Conservation (phyloP, 768 basidiomycete species). For the Podaxis pistillaris region DNA sequence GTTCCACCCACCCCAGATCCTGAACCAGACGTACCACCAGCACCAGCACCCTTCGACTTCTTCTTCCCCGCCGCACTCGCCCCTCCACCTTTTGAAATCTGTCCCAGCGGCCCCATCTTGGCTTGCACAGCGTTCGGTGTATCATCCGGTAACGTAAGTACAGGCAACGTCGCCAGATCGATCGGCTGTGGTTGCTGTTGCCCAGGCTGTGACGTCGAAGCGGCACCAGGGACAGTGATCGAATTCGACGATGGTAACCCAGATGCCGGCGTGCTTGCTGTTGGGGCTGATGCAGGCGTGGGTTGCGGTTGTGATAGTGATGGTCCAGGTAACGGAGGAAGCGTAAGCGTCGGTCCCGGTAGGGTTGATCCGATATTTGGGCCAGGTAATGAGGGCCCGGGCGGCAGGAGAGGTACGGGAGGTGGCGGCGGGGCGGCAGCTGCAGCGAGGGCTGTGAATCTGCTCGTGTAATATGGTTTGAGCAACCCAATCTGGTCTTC, state of each 20-base stretch:
- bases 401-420: conserved; percentile 15
- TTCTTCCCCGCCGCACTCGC: conserved; percentile 46
- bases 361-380: not conserved
- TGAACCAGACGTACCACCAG: conserved; percentile 22
- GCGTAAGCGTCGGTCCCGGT: conserved; percentile 6
- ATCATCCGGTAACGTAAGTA: conserved; percentile 63
- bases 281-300: conserved; percentile 12
- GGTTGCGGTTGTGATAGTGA: conserved; percentile 16
- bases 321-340: conserved; percentile 22
- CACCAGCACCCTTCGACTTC: conserved; percentile 41
- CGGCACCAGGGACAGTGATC: conserved; percentile 13
- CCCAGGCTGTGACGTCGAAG: conserved; percentile 17
- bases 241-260: conserved; percentile 9
- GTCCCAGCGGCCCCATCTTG: conserved; percentile 80
- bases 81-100: conserved; percentile 55
- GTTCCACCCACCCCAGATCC: conserved; percentile 16
- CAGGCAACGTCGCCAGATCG: conserved; percentile 14
- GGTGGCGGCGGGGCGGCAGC: conserved; percentile 20
- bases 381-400: conserved; percentile 18
- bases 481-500: conserved; percentile 86
- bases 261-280: not conserved
- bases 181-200: conserved; percentile 14
- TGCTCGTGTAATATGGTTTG: conserved; percentile 65
- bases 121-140: conserved; percentile 51
- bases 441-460: conserved; percentile 45